Evolutionary conservation across 73 alveolate species (phyloP).

Genomic region (Blepharisma japonicum): DNA sequence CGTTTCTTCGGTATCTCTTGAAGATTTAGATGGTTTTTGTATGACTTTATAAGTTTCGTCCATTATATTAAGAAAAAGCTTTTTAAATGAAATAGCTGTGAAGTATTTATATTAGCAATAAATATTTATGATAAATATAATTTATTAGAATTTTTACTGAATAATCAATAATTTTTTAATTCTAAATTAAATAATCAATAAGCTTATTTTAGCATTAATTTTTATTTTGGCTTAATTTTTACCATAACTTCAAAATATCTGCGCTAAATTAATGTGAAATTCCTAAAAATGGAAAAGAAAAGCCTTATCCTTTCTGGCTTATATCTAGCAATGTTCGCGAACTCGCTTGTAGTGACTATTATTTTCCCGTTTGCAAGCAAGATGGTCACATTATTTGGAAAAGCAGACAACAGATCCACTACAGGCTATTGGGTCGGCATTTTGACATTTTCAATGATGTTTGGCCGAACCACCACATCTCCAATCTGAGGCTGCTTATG

Average conservation of each 20-base stretch:
- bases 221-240: neutral
- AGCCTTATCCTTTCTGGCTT: neutral
- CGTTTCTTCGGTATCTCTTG: neutral
- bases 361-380: constrained; percentile 11
- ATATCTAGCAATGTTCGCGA: constrained; percentile 8
- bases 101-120: no score
- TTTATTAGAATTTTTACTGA: no score
- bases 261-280: neutral
- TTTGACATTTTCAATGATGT: constrained; percentile 12
- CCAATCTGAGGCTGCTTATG: neutral
- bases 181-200: no score
- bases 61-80: no score
- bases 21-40: no score
- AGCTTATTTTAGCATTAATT: no score
- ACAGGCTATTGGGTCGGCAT: constrained; percentile 31
- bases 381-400: constrained; percentile 8
- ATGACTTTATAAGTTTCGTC: no score
- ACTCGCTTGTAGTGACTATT: constrained; percentile 1
- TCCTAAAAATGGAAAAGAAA: neutral
- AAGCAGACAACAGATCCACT: neutral
- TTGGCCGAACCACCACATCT: neutral
- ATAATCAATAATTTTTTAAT: no score
- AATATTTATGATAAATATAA: no score
- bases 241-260: neutral
- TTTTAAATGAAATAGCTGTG: no score